Conservation (phyloP, 2,329 filamentous ascomycete genomes). For the Sphaerostilbella broomeana region DNA sequence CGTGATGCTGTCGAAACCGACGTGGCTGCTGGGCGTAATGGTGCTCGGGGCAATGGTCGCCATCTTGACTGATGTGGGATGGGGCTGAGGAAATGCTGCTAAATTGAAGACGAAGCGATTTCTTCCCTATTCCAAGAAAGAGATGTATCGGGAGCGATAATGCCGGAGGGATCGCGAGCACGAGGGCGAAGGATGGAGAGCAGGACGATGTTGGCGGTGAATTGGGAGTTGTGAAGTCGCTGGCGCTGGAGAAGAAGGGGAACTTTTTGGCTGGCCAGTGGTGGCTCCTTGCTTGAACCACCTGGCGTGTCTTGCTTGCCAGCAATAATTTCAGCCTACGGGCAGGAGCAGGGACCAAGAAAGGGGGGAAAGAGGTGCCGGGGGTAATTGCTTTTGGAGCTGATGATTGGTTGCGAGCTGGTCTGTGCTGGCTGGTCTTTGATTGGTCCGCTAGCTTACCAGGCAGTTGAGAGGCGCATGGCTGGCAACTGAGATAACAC, state of each 20-base stretch:
- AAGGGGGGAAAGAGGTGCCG: slow-evolving; percentile 36
- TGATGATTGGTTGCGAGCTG: slow-evolving; percentile 22
- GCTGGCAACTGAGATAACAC: too few relatives aligned
- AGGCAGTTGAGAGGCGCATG: not conserved
- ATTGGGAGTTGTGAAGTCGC: slow-evolving; percentile 23
- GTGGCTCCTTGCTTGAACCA: slow-evolving; percentile 12
- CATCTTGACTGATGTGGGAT: slow-evolving; percentile 36
- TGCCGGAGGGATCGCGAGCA: slow-evolving; percentile 17
- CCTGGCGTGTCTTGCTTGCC: slow-evolving; percentile 30
- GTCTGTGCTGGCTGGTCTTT: slow-evolving; percentile 22
- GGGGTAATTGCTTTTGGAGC: slow-evolving; percentile 19
- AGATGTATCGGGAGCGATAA: slow-evolving; percentile 19
- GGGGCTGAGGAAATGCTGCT: slow-evolving; percentile 6
- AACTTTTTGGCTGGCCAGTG: slow-evolving; percentile 31
- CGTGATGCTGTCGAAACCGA: slow-evolving; percentile 99
- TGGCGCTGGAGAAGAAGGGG: slow-evolving; percentile 25
- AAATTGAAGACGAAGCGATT: slow-evolving; percentile 23
- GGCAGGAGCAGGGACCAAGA: slow-evolving; percentile 34
- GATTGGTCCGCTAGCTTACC: slow-evolving; percentile 14
- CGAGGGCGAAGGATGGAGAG: slow-evolving; percentile 11
- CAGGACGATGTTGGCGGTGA: slow-evolving; percentile 21
- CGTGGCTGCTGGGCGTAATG: slow-evolving; percentile 91
- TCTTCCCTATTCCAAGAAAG: slow-evolving; percentile 32
- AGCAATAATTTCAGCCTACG: slow-evolving; percentile 43
- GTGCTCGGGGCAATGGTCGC: slow-evolving; percentile 62